Conservation (phyloP, 2,329 filamentous ascomycete genomes). For the Lasiodiplodia theobromae region DNA sequence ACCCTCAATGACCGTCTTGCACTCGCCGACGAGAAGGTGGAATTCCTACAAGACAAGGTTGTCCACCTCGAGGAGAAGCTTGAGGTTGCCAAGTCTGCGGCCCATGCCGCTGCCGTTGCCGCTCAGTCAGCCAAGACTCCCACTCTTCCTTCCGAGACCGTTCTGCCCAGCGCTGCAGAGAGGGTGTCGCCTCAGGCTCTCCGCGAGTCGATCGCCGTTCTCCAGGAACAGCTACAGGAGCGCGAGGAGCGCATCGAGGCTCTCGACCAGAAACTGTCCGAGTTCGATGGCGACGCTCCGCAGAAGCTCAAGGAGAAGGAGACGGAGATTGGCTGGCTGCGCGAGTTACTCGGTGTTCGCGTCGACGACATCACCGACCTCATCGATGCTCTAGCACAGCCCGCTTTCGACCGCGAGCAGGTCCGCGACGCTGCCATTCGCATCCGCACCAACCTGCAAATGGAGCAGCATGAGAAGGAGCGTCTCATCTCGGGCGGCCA, state of each 20-base stretch:
- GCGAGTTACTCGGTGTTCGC: conserved; percentile 88
- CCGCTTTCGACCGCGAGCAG: conserved; percentile 76
- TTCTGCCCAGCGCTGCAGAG: conserved; percentile 66
- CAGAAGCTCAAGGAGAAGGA: conserved; percentile 88
- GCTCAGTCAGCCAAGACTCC: conserved; percentile 57
- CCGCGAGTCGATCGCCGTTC: conserved; percentile 92
- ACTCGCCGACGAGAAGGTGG: conserved; percentile 82
- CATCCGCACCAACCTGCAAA: conserved; percentile 91
- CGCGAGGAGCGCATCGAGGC: conserved; percentile 90
- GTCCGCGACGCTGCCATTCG: conserved; percentile 92
- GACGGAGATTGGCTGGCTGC: conserved; percentile 92
- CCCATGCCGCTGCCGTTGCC: conserved; percentile 80
- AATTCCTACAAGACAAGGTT: conserved; percentile 86
- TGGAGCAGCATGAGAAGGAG: conserved; percentile 97
- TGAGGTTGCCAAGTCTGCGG: conserved; percentile 86
- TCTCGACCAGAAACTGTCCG: conserved; percentile 74
- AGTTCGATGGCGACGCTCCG: conserved; percentile 77
- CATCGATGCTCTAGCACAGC: conserved; percentile 77
- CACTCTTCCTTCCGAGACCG: conserved; percentile 41
- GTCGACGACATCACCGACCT: conserved; percentile 93
- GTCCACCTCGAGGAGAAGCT: conserved; percentile 87
- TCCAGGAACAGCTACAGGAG: conserved; percentile 96
- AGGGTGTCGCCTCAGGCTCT: conserved; percentile 94
- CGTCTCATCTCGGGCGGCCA: conserved; percentile 71
- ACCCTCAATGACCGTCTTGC: conserved; percentile 82